Conservation (phyloP, 106 monocot species). For the Apostasia ramifera region DNA sequence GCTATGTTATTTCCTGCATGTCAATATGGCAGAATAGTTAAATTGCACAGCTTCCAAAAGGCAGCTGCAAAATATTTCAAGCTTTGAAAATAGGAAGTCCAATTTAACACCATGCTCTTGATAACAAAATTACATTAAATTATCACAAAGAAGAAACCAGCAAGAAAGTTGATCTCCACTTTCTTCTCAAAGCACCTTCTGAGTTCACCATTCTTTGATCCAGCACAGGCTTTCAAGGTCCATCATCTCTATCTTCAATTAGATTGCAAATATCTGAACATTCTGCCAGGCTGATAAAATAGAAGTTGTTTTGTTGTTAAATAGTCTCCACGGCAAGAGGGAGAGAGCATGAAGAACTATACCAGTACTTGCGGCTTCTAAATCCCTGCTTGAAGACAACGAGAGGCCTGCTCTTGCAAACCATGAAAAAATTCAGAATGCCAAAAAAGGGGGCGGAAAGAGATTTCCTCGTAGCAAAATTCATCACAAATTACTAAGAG, state of each 20-base stretch:
- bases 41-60: too few species aligned
- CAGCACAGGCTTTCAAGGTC: constrained; percentile 23
- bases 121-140: too few species aligned
- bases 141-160: too few species aligned
- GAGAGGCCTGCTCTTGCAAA: constrained; percentile 49
- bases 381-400: constrained; percentile 94
- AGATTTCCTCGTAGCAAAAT: not conserved
- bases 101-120: too few species aligned
- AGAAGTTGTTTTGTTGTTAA: not conserved
- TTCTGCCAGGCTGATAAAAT: constrained; percentile 56
- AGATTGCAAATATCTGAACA: constrained; percentile 94
- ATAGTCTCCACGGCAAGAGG: not conserved
- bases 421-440: not conserved
- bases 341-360: not conserved
- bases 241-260: constrained; percentile 91
- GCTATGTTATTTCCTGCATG: too few species aligned
- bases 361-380: constrained; percentile 87
- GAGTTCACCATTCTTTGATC: too few species aligned
- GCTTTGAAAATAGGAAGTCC: too few species aligned
- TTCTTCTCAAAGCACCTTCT: too few species aligned
- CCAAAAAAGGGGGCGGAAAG: not conserved
- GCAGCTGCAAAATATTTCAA: too few species aligned
- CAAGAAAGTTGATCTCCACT: too few species aligned
- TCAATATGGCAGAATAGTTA: too few species aligned
- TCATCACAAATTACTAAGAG: not conserved